Evolutionary conservation across 768 basidiomycete species (phyloP).

Genomic region (Termitomyces bulborhizus): DNA sequence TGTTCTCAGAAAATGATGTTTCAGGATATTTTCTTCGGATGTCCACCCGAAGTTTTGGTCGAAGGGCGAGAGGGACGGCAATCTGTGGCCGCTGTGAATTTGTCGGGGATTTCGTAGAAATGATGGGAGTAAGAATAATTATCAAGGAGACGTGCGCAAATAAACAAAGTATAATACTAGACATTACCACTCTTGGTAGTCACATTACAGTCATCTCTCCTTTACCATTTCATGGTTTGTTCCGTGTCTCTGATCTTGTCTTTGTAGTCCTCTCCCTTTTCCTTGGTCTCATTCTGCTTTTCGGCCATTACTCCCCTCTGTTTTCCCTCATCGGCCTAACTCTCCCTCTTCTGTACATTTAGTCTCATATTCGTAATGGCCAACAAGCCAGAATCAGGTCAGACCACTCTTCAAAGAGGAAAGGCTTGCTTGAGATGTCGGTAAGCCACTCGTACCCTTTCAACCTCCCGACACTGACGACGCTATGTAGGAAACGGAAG

Average conservation of each 20-base stretch:
- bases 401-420: constrained; percentile 53
- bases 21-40: too few species aligned
- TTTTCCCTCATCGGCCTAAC: constrained; percentile 14
- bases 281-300: constrained; percentile 16
- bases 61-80: constrained; percentile 16
- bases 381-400: constrained; percentile 37
- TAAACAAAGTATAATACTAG: constrained; percentile 15
- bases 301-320: constrained; percentile 25
- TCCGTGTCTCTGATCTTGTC: constrained; percentile 16
- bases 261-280: constrained; percentile 16
- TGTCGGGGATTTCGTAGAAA: background rate
- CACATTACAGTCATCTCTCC: constrained; percentile 8
- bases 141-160: constrained; percentile 1
- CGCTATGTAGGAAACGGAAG: constrained; percentile 52
- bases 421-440: constrained; percentile 73
- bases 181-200: constrained; percentile 9
- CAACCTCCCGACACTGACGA: constrained; percentile 9
- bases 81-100: constrained; percentile 19
- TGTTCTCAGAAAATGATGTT: background rate
- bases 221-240: constrained; percentile 21
- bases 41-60: background rate
- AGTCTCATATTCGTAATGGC: constrained; percentile 39
- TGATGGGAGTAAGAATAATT: background rate
- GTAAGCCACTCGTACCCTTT: constrained; percentile 26
- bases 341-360: constrained; percentile 23